Base-by-base conservation (phyloP, 768 basidiomycete species). In the Termitomyces sp. region DNA sequence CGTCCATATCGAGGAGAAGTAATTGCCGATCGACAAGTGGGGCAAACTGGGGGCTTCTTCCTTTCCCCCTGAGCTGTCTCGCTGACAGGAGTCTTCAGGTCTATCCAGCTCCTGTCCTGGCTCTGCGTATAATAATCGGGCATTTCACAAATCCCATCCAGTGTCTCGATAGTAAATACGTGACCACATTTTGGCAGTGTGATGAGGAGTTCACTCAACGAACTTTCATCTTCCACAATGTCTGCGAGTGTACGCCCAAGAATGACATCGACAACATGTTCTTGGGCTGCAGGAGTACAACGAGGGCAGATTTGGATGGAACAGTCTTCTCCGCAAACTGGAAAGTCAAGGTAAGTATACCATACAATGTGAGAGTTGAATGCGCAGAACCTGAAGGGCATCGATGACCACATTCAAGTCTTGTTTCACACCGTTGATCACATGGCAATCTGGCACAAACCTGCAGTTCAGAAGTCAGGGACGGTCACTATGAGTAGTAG, bases 291-390 rank as follows among this genome's bases (percentile, higher is more conserved):
- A 12, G 78, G 50, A 2, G 78, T 75, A 59, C 88, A 90, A 5
- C 55, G 16, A 2, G 76, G 75, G 59, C 88, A 90, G 7, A 76
- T 59, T 68, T 88, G 87, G 1, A 73, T 64, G 0, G 54, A 34
- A 62, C 89, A 90, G 16, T 77, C 70, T 66, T 90, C 89, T 7
- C 87, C 86, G 54, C 87, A 89, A 0, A 90, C 86, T 89, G 25
- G 23, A 52, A 58, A 32, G 23, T 35, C 17, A 50, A 3, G 3
- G 21, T 1, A 25, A 41, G 34, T 47, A 51, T 23, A 44, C 3
- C 14, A 34, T 21, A 23, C 7, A 25, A 8, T 32, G 32, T 32
- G 14, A n/a, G 7, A 38, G 23, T 27, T 5, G 6, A 41, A 35
- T 42, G 31, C 6, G 12, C 65, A 75, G 50, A 63, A 88, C 87